These are phyloP conservation scores for Ochromonadaceae sp. DNA, from an alignment of 352 stramenopile genomes.

Conservation along the genomic window DNA sequence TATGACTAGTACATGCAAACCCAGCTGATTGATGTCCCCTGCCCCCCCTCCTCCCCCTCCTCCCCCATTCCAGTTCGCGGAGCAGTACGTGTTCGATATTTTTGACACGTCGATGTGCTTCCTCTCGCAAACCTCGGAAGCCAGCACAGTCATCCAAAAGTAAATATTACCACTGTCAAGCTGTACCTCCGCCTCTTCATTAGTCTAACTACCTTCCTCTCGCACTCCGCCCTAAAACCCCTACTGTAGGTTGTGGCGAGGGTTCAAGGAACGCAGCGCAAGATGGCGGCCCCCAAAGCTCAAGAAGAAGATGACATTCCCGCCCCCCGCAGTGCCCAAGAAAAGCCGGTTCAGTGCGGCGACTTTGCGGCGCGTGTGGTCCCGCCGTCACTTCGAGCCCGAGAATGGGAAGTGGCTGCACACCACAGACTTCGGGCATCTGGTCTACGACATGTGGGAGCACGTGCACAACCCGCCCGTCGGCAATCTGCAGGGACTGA, in stretches of 20 bases:
- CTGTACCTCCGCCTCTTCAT: not conserved
- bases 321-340: not conserved
- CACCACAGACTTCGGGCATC: conserved; percentile 1
- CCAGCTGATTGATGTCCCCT: too few species aligned
- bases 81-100: not conserved
- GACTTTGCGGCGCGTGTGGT: not conserved
- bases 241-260: not conserved
- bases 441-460: not conserved
- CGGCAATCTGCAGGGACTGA: not conserved
- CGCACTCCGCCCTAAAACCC: not conserved
- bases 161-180: not conserved
- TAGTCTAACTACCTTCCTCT: not conserved
- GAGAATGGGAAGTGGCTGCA: not conserved
- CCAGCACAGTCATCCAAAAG: too few species aligned
- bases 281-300: too few species aligned
- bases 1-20: too few species aligned
- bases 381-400: not conserved
- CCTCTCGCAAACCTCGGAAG: not conserved
- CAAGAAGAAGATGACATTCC: not conserved
- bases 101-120: not conserved
- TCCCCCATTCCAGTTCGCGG: not conserved
- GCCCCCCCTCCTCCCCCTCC: not conserved
- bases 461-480: not conserved
- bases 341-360: not conserved
- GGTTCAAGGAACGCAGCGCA: not conserved